Percentiles rank a stretch among this genome's conserved stretches.
Conservation (phyloP, 108 stramenopile species). For the Phaeodactylum tricornutum region DNA sequence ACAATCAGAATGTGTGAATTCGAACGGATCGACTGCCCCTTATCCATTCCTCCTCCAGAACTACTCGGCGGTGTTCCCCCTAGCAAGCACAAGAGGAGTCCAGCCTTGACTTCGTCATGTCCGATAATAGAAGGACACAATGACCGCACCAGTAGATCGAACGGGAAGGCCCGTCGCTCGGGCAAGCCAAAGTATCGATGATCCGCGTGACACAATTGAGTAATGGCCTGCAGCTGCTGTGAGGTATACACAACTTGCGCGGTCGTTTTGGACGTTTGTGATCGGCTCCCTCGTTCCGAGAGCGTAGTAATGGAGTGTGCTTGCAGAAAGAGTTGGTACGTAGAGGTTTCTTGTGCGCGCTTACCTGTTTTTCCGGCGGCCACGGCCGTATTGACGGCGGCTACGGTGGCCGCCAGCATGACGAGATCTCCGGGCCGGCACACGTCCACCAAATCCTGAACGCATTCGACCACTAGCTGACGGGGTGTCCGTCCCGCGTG, state of each 20-base stretch:
- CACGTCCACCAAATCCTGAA: slow-evolving; percentile 84
- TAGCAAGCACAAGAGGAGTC: slow-evolving; percentile 90
- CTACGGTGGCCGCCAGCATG: slow-evolving; percentile 79
- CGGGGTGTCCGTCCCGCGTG: slow-evolving; percentile 79
- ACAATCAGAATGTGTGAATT: slow-evolving; percentile 78
- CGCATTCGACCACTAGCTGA: slow-evolving; percentile 80
- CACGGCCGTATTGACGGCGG: slow-evolving; percentile 80
- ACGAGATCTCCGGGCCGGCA: slow-evolving; percentile 94
- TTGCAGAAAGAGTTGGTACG: slow-evolving; percentile 82
- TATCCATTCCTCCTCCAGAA: slow-evolving; percentile 5
- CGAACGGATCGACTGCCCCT: slow-evolving; percentile 35
- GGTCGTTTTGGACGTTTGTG: slow-evolving; percentile 18
- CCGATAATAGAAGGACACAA: slow-evolving; percentile 95
- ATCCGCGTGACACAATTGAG: slow-evolving; percentile 79
- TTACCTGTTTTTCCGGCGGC: slow-evolving; percentile 74
- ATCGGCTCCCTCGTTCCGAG: slow-evolving; percentile 14
- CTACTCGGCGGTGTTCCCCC: slow-evolving; percentile 80
- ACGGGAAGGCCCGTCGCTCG: slow-evolving; percentile 78
- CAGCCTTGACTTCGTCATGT: slow-evolving; percentile 95
- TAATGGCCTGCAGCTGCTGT: slow-evolving; percentile 61
- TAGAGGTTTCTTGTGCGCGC: slow-evolving; percentile 71
- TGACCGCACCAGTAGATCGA: slow-evolving; percentile 85
- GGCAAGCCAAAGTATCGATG: slow-evolving; percentile 63
- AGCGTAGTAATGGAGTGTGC: slow-evolving; percentile 79
- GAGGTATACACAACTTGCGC: slow-evolving; percentile 34